A percentile compares a stretch with the other conserved stretches of the same genome.
Conservation (phyloP, 2,329 filamentous ascomycete species). For the Aspergillus thermomutatus region DNA sequence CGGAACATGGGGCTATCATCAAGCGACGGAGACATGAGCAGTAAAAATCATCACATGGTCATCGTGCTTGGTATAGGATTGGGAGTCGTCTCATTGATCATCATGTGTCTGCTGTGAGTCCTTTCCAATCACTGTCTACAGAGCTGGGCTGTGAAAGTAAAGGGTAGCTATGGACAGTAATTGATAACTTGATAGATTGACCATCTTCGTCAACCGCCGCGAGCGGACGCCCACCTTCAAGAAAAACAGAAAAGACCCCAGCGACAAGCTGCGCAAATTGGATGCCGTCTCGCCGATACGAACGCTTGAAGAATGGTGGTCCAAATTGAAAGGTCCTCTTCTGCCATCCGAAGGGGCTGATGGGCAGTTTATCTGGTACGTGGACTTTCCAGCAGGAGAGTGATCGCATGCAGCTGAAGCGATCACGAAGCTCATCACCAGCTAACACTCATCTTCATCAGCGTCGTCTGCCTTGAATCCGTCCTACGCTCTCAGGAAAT, state of each 20-base stretch:
- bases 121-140: neutral
- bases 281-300: constrained; percentile 35
- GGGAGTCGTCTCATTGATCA: constrained; percentile 28
- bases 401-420: neutral
- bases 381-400: neutral
- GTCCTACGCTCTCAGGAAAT: constrained; percentile 35
- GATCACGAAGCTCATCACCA: neutral
- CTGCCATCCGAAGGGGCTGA: constrained; percentile 31
- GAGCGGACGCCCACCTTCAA: constrained; percentile 19
- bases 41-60: constrained; percentile 27
- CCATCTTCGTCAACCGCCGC: constrained; percentile 33
- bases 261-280: constrained; percentile 32
- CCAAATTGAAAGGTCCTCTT: constrained; percentile 29
- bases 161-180: neutral
- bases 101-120: constrained; percentile 31
- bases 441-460: constrained; percentile 12
- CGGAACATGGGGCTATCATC: constrained; percentile 16
- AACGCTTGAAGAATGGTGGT: constrained; percentile 38
- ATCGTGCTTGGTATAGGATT: constrained; percentile 33
- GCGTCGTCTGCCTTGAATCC: constrained; percentile 38
- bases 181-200: constrained; percentile 19
- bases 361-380: constrained; percentile 37
- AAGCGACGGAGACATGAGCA: constrained; percentile 16
- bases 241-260: constrained; percentile 19
- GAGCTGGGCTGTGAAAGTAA: constrained; percentile 5